A percentile compares a stretch with the other conserved stretches of the same genome.
Conservation (phyloP, 129 eudicot species). For the Smallanthus sonchifolius region DNA sequence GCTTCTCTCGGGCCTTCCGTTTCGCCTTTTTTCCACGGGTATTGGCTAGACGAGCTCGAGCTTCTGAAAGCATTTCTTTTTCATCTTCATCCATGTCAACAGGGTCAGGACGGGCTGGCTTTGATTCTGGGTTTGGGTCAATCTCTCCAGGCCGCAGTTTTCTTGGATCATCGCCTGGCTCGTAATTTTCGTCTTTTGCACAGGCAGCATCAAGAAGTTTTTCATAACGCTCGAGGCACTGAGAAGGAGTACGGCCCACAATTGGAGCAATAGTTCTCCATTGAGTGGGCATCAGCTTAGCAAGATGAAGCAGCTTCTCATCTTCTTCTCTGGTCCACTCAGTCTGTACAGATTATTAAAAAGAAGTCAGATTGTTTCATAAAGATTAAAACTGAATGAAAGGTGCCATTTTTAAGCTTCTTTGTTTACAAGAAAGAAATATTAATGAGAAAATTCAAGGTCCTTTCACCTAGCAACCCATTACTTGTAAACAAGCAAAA, state of each 20-base stretch:
- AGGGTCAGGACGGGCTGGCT: conserved; percentile 98
- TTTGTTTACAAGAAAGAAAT: not conserved
- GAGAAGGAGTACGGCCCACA: conserved; percentile 97
- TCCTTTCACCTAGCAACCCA: not conserved
- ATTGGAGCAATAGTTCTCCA: conserved; percentile 99
- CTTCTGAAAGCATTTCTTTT: conserved; percentile 99
- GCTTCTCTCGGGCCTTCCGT: conserved; percentile 97
- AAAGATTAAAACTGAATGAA: not conserved
- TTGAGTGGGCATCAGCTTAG: conserved; percentile 95
- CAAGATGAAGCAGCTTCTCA: conserved; percentile 90
- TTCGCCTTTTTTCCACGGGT: conserved; percentile 96
- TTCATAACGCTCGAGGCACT: conserved; percentile 92
- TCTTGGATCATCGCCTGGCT: conserved; percentile 90
- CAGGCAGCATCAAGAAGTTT: conserved; percentile 97
- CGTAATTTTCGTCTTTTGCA: conserved; percentile 87
- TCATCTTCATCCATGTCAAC: conserved; percentile 99
- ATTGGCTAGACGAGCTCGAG: conserved; percentile 92
- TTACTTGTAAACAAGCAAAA: not conserved
- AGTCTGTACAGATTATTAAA: conserved; percentile 42
- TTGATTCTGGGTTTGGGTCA: conserved; percentile 95
- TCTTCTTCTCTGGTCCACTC: conserved; percentile 99
- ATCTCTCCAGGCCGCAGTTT: conserved; percentile 96
- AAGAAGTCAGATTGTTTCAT: not conserved
- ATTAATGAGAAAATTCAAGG: not conserved
- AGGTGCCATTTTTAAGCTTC: not conserved